Evolutionary conservation across 495 filamentous ascomycete genomes (phyloP), one percentile per base, ranked within the genome.

Genomic region (Aspergillus taichungensis): DNA sequence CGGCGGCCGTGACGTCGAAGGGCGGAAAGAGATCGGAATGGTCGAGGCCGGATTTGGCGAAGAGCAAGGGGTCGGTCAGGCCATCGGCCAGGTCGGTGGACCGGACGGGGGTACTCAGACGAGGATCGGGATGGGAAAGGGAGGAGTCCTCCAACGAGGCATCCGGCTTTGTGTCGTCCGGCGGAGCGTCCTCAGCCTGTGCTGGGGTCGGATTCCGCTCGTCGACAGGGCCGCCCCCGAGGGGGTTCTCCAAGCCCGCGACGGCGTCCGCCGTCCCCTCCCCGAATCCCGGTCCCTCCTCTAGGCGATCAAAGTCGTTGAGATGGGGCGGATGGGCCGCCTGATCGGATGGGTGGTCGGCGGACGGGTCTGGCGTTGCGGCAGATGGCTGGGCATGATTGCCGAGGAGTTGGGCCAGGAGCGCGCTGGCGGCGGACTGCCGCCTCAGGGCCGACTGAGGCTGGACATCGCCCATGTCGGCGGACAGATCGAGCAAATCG

Each of bases 371-470:
- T 46, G 40, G 34, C 30, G 47, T 47, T 37, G 53, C 49, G 37
- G 52, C 48, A 49, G 54, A 46, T 34, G 55, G 33, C 42, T 57
- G 51, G 24, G 57, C 34, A 36, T 65, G 64, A 49, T 65, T 68
- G 18, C 66, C 66, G 30, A 73, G 63, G 0, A 71, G 55, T 53
- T 71, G 66, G 13, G 69, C 67, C 35, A 71, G 58, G 3, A 73
- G 62, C 24, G 67, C 65, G 24, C 67, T 69, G 51, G 69, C 69
- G 33, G 69, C 69, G 34, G 60, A 65, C 50, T 71, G 67, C 18
- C 56, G 58, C 13, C 55, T 50, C 41, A 52, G 31, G 43, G 57
- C 43, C 37, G 48, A 41, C 31, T 53, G 56, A 35, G 42, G 34
- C 6, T 50, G 53, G 12, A 39, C 37, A 24, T 42, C 28, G 14